Evolutionary conservation across 148 eudicot species (phyloP), one percentile per base, ranked within the genome.

Genomic region (Dysphania ambrosioides): DNA sequence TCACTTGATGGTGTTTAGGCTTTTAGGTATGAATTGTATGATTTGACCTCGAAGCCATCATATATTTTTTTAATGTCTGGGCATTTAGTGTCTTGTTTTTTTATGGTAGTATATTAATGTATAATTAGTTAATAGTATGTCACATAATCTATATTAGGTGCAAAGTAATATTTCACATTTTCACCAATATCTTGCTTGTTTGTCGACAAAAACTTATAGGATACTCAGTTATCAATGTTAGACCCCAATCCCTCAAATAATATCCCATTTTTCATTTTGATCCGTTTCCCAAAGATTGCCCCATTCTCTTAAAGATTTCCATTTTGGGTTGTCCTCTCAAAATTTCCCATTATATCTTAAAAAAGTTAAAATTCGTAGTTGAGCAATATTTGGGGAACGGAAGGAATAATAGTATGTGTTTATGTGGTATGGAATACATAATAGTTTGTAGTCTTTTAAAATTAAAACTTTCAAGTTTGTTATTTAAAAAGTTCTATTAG

Each of bases 121-220:
- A 47, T 16, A 73, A 60, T 27, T 61, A 69, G 19, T 2, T 6
- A 18, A 29, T 44, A 27, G 63, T 24, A 79, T 21, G 32, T 55
- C 66, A 68, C 65, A 34, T 11, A 64, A 51, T 71, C 12, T 26
- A n/a, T 10, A 13, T 68, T 79, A 74, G 78, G 74, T 69, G 65
- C 60, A 68, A 70, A 74, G 78, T 70, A 69, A 49, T 71, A 32
- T 51, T 74, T 57, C 8, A 4, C 8, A 38, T 38, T 38, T 8
- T n/a, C 75, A 49, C 57, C 56, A 67, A 24, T 24, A 31, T 42
- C 18, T 49, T 74, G 56, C 66, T 74, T 62, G 53, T 58, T 68
- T 42, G 19, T 30, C 4, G 60, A 59, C 30, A 27, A 44, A 8
- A 71, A 51, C 41, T 70, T 12, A 21, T 32, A 53, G 40, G 38